A percentile compares a stretch with the other conserved stretches of the same genome.
These are phyloP conservation scores for Hemisphaericaspora nanyangensis DNA, from an alignment of 805 yeast genomes.

Conservation along the genomic window DNA sequence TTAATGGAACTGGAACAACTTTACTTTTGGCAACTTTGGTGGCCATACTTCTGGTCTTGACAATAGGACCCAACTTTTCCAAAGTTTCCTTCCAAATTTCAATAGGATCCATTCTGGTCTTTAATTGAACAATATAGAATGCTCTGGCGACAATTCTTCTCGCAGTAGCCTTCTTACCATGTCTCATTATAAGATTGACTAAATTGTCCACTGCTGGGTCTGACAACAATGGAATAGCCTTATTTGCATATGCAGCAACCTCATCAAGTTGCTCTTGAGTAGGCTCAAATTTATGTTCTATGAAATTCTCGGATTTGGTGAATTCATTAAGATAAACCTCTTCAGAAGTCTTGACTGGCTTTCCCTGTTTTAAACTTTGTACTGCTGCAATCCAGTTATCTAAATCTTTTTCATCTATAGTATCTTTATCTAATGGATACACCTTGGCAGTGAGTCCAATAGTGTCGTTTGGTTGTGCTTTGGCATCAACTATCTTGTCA, in stretches of 20 bases:
- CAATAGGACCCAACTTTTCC: constrained; percentile 81
- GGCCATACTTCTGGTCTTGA: constrained; percentile 68
- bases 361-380: constrained; percentile 32
- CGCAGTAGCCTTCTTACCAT: constrained; percentile 84
- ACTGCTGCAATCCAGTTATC: constrained; percentile 48
- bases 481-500: not conserved
- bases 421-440: constrained; percentile 34
- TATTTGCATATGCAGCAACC: constrained; percentile 43
- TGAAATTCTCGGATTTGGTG: constrained; percentile 32
- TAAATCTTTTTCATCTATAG: constrained; percentile 35
- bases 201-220: constrained; percentile 77
- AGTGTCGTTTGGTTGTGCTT: not conserved
- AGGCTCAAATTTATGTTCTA: constrained; percentile 48
- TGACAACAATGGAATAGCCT: constrained; percentile 54
- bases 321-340: constrained; percentile 37
- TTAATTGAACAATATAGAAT: constrained; percentile 70
- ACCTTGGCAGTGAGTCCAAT: constrained; percentile 30
- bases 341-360: constrained; percentile 26
- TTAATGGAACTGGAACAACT: constrained; percentile 79
- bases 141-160: constrained; percentile 71
- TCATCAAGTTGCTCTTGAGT: constrained; percentile 62
- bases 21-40: constrained; percentile 84
- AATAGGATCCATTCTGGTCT: constrained; percentile 76
- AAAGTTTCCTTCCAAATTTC: constrained; percentile 66
- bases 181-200: constrained; percentile 85